Percentiles rank a stretch among this genome's conserved stretches.
These are phyloP conservation scores for Avena insularis DNA, from an alignment of 176 grass and related monocot species.

Conservation along the genomic window DNA sequence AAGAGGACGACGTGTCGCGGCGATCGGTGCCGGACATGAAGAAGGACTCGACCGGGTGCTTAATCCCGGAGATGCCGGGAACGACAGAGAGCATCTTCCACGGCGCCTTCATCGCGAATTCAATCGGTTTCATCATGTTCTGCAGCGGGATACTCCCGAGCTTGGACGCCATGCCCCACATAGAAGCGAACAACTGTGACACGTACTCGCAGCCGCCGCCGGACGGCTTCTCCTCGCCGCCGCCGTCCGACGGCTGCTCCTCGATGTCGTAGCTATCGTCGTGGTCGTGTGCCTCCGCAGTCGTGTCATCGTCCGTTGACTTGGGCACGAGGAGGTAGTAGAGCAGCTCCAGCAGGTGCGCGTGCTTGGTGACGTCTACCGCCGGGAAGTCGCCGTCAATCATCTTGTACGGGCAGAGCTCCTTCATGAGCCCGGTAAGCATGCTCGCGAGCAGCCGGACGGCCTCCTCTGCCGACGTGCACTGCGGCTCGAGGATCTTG, in stretches of 20 bases:
- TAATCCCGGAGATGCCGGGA: slow-evolving; percentile 64
- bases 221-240: not conserved
- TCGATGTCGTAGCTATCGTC: not conserved
- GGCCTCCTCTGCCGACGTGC: slow-evolving; percentile 40
- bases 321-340: slow-evolving; percentile 52
- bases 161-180: slow-evolving; percentile 46
- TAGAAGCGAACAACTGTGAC: slow-evolving; percentile 48
- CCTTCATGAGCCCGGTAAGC: slow-evolving; percentile 67
- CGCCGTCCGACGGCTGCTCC: not conserved
- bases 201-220: slow-evolving; percentile 41
- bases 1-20: slow-evolving; percentile 29
- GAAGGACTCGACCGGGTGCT: slow-evolving; percentile 53
- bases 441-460: slow-evolving; percentile 51
- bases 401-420: slow-evolving; percentile 85
- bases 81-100: slow-evolving; percentile 78
- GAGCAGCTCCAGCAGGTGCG: slow-evolving; percentile 76
- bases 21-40: slow-evolving; percentile 40
- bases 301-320: slow-evolving; percentile 10
- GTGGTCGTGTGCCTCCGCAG: slow-evolving; percentile 54
- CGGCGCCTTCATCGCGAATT: slow-evolving; percentile 64
- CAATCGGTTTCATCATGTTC: slow-evolving; percentile 53
- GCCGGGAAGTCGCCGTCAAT: slow-evolving; percentile 56
- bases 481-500: slow-evolving; percentile 63
- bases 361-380: slow-evolving; percentile 56
- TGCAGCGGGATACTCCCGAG: slow-evolving; percentile 46